Evolutionary conservation across 805 yeast genomes (phyloP).

Genomic region (Metschnikowia drakensbergensis): DNA sequence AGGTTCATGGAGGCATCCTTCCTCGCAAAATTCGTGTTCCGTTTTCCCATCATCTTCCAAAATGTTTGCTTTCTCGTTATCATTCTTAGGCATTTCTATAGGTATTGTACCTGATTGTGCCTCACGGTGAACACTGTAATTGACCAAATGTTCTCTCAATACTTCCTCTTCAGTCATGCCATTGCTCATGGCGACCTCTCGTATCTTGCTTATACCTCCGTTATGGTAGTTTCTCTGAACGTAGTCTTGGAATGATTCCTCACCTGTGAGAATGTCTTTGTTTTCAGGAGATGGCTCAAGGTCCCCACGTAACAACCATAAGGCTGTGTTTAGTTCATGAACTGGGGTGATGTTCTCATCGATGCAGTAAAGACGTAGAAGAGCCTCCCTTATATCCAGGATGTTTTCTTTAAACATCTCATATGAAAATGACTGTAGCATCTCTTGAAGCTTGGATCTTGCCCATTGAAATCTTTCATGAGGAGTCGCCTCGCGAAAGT

Average conservation of each 20-base stretch:
- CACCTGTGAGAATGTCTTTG: background rate
- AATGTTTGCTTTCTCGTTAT: background rate
- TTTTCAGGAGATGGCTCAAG: background rate
- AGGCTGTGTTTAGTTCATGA: background rate
- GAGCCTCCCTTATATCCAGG: background rate
- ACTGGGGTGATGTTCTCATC: background rate
- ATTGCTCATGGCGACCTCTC: background rate
- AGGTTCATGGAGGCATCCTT: background rate
- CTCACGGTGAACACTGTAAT: background rate
- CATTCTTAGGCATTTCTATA: background rate
- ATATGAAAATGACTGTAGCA: background rate
- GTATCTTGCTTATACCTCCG: background rate
- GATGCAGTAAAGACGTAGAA: constrained; percentile 1
- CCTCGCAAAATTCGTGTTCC: background rate
- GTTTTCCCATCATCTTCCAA: background rate
- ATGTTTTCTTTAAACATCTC: background rate
- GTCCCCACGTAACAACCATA: background rate
- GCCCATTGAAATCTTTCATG: constrained; percentile 3
- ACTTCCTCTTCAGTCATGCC: background rate
- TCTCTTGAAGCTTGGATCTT: background rate
- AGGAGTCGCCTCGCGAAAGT: background rate
- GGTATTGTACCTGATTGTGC: background rate
- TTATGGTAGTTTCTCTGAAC: background rate
- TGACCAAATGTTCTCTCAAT: background rate
- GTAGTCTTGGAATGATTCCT: background rate